Conservation (phyloP, 768 basidiomycete genomes). For the Tricholoma sp. region DNA sequence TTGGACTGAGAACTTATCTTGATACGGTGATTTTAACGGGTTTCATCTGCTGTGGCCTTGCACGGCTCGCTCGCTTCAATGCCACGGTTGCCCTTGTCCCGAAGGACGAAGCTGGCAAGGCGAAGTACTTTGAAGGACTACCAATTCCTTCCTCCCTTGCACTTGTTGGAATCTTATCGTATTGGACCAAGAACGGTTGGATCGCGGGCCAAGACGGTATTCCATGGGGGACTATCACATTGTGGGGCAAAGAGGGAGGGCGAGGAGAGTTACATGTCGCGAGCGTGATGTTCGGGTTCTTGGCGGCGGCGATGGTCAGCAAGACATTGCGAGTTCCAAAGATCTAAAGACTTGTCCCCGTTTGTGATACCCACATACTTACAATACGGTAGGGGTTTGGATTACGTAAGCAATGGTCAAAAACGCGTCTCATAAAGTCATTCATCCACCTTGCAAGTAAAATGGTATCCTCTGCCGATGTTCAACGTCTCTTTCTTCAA, state of each 20-base stretch:
- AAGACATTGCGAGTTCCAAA: slow-evolving; percentile 91
- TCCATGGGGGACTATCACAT: slow-evolving; percentile 65
- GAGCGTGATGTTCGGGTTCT: slow-evolving; percentile 70
- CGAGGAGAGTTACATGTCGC: slow-evolving; percentile 83
- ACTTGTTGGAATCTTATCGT: slow-evolving; percentile 74
- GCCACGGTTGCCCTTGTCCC: slow-evolving; percentile 95
- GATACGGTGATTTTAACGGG: slow-evolving; percentile 83
- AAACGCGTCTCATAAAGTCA: not conserved
- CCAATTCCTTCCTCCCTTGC: slow-evolving; percentile 90
- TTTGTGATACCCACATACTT: slow-evolving; percentile 9
- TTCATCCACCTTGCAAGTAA: too few species aligned
- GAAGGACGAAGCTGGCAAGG: slow-evolving; percentile 80
- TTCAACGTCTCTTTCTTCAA: slow-evolving; percentile 75
- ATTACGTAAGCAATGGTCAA: not conserved
- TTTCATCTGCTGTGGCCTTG: slow-evolving; percentile 95
- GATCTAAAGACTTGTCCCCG: slow-evolving; percentile 21
- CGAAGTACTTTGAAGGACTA: slow-evolving; percentile 94
- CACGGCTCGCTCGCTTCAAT: slow-evolving; percentile 96
- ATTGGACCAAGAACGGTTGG: slow-evolving; percentile 83
- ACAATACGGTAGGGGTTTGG: too few species aligned
- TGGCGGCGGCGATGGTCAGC: slow-evolving; percentile 98
- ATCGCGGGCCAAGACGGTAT: slow-evolving; percentile 72
- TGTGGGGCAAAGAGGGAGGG: slow-evolving; percentile 69
- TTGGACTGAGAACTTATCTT: slow-evolving; percentile 87
- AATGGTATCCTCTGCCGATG: slow-evolving; percentile 54